Base-by-base conservation (phyloP, 2,329 filamentous ascomycete genomes). In the Aspergillus fumigatiaffinis region DNA sequence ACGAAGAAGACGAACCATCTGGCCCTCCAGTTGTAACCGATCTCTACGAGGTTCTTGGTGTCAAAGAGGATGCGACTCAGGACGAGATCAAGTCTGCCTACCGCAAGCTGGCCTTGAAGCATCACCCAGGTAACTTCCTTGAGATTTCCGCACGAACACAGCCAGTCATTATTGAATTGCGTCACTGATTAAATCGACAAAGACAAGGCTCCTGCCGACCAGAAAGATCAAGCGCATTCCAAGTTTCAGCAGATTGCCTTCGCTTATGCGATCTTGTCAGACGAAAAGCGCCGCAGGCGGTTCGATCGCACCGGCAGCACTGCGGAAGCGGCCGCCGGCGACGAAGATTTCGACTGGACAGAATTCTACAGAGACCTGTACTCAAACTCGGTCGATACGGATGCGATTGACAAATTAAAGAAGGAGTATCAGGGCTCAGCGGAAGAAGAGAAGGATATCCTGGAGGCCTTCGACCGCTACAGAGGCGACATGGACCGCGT, bases 281-380 rank as follows among this genome's bases (percentile, higher is more conserved):
- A 97, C 66, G 82, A 88, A 23, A 81, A 82, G 21, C 86, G 94
- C 53, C 89, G 94, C 64, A 86, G 87, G 66, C 89, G 91, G 58
- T 99, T 96, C 78, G 93, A 99, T 71, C 81, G 84, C 53, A 97
- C 93, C 0, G 94, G 94, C 54, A 94, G 89, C 55, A 97, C 92
- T 0, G 86, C 90, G 10, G 92, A 97, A 70, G 87, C 86, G 8
- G 84, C 96, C 23, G 83, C 82, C 32, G 76, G 81, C 52, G 88
- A 91, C 70, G 83, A 84, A 3, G 89, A 88, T 54, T 99, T 97
- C 77, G 85, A 91, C 79, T 99, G 94, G 94, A 81, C 84, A 54
- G 87, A 90, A 50, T 99, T 92, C 79, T 99, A 95, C 80, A 85
- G 87, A 54, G 86, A 88, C 62, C 92, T 96, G 67, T 96, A 88